A percentile compares a stretch with the other conserved stretches of the same genome.
Evolutionary conservation across 805 yeast species (phyloP).

Genomic region (Wickerhamomyces alni): DNA sequence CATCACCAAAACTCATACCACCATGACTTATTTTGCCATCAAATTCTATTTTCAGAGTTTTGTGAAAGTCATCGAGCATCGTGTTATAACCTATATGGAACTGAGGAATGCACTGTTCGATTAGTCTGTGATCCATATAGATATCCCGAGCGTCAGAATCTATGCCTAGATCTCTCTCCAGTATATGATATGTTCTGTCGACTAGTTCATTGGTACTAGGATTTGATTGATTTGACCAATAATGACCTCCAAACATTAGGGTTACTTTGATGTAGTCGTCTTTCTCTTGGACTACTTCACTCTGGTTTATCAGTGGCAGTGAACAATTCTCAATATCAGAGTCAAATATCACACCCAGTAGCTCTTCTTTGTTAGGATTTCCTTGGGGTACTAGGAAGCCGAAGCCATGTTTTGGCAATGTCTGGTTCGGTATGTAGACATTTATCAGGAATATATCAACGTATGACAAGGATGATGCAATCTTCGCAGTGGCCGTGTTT

Average conservation of each 20-base stretch:
- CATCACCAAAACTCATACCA: constrained; percentile 75
- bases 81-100: constrained; percentile 64
- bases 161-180: constrained; percentile 32
- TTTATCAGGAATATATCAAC: constrained; percentile 62
- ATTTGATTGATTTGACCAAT: constrained; percentile 29
- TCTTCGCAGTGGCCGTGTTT: constrained; percentile 6
- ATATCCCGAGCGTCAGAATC: constrained; percentile 23
- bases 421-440: constrained; percentile 45
- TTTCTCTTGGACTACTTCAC: constrained; percentile 3
- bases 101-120: constrained; percentile 70
- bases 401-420: constrained; percentile 58
- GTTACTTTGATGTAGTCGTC: constrained; percentile 64
- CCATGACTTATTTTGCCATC: constrained; percentile 48
- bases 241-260: constrained; percentile 87
- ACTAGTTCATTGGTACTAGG: constrained; percentile 19
- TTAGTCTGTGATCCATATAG: constrained; percentile 28
- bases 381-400: constrained; percentile 77
- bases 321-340: constrained; percentile 70
- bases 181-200: constrained; percentile 29
- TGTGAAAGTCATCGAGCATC: constrained; percentile 30
- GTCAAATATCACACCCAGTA: constrained; percentile 87
- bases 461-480: constrained; percentile 19
- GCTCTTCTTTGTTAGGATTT: constrained; percentile 40
- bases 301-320: constrained; percentile 21
- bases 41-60: constrained; percentile 29